Conservation (phyloP, 306 rosid genomes). For the Delonix regia region DNA sequence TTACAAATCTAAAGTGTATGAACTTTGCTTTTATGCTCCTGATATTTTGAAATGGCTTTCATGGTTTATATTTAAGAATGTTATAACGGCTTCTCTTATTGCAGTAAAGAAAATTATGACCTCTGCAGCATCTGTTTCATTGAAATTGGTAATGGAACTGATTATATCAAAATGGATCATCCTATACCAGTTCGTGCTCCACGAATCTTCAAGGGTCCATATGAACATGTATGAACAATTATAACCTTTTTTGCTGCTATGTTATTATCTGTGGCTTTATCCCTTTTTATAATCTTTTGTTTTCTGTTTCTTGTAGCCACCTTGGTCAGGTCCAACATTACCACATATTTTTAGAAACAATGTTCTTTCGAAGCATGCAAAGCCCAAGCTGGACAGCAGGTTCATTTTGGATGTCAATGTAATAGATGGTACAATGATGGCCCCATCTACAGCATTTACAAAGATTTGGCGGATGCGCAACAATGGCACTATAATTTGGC, state of each 20-base stretch:
- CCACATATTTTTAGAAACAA: slow-evolving; percentile 39
- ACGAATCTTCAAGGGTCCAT: slow-evolving; percentile 26
- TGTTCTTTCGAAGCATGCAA: slow-evolving; percentile 36
- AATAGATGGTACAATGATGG: slow-evolving; percentile 77
- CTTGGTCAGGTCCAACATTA: slow-evolving; percentile 26
- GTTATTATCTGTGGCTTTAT: background rate
- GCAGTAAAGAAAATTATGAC: slow-evolving; percentile 84
- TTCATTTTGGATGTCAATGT: slow-evolving; percentile 83
- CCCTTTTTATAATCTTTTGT: background rate
- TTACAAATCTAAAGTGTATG: slow-evolving; percentile 86
- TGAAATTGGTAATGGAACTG: slow-evolving; percentile 59
- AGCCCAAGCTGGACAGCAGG: slow-evolving; percentile 66
- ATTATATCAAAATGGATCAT: slow-evolving; percentile 71
- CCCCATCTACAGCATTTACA: slow-evolving; percentile 80
- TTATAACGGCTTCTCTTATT: slow-evolving; percentile 10
- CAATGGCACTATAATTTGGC: slow-evolving; percentile 73
- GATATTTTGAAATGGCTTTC: slow-evolving; percentile 10
- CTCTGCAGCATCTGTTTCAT: slow-evolving; percentile 79
- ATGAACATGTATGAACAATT: slow-evolving; percentile 39
- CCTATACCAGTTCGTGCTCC: slow-evolving; percentile 53
- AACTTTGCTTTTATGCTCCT: slow-evolving; percentile 6
- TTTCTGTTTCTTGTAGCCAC: slow-evolving; percentile 41
- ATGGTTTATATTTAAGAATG: background rate
- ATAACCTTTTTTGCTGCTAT: slow-evolving; percentile 17
- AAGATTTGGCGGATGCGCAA: slow-evolving; percentile 95